A percentile compares a stretch with the other conserved stretches of the same genome.
Conservation (phyloP, 192 early-diverging fungal species). For the Linnemannia exigua region DNA sequence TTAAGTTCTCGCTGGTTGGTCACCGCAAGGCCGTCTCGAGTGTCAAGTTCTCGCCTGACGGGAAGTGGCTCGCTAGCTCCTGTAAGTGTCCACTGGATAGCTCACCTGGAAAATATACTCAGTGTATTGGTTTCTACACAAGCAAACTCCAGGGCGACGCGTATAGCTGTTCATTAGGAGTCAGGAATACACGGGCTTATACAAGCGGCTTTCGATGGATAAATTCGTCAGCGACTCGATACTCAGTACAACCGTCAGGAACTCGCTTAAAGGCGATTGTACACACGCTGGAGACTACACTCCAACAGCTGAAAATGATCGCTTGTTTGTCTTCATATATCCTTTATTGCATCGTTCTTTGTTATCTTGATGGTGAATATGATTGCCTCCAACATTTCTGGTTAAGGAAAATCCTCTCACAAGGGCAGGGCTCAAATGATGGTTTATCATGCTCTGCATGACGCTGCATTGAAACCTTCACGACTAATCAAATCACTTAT, state of each 20-base stretch:
- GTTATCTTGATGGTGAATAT: neutral
- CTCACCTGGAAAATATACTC: neutral
- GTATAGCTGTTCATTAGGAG: neutral
- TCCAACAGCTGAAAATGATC: neutral
- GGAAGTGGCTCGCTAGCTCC: constrained; percentile 93
- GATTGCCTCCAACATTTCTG: neutral
- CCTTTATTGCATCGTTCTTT: neutral
- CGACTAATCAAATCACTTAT: neutral
- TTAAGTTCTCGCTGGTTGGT: constrained; percentile 91
- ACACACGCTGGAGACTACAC: neutral
- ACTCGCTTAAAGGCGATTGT: neutral
- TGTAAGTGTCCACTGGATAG: constrained; percentile 67
- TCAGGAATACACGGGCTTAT: neutral
- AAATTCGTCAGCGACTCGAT: neutral
- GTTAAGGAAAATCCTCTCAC: constrained; percentile 3
- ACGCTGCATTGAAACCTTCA: constrained; percentile 4
- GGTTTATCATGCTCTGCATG: neutral
- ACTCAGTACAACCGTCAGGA: neutral
- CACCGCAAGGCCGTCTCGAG: constrained; percentile 95
- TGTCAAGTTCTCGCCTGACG: constrained; percentile 99
- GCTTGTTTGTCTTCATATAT: neutral
- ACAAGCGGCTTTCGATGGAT: neutral
- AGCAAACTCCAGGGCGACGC: neutral
- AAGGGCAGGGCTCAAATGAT: neutral
- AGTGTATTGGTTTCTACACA: neutral